Evolutionary conservation across 2,329 filamentous ascomycete species (phyloP).

Genomic region (Beauveria bassiana): DNA sequence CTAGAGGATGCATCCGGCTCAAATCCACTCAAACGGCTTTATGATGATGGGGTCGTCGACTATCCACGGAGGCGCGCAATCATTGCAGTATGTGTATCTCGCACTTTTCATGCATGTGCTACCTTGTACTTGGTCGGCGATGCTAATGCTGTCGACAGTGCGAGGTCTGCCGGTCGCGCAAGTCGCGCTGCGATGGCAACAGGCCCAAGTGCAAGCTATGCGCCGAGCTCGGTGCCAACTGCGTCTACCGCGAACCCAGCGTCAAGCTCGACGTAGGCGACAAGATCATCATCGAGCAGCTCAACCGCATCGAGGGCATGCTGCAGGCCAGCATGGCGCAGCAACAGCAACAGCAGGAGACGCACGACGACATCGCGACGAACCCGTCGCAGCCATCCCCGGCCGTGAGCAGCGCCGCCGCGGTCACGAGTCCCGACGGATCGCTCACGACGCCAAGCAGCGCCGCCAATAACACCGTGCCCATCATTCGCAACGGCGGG

Average conservation of each 20-base stretch:
- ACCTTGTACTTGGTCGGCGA: neutral
- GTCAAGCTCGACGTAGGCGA: conserved; percentile 83
- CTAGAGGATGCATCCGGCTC: conserved; percentile 22
- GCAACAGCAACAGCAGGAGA: conserved; percentile 28
- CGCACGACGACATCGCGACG: conserved; percentile 35
- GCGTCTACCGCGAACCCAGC: conserved; percentile 75
- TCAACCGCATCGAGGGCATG: conserved; percentile 69
- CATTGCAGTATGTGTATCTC: conserved; percentile 49
- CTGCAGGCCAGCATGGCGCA: conserved; percentile 60
- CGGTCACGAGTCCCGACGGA: conserved; percentile 48
- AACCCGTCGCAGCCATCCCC: conserved; percentile 48
- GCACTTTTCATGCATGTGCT: neutral
- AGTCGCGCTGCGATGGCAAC: conserved; percentile 70
- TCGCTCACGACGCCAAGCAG: conserved; percentile 15
- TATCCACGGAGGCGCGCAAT: conserved; percentile 58
- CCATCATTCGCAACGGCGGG: conserved; percentile 53
- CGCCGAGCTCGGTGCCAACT: conserved; percentile 73
- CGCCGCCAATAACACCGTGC: conserved; percentile 32
- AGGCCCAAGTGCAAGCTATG: conserved; percentile 81
- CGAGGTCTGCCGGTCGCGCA: conserved; percentile 72
- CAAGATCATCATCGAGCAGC: conserved; percentile 73
- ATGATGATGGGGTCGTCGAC: conserved; percentile 53
- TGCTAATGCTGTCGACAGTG: conserved; percentile 43
- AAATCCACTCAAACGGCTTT: conserved; percentile 54
- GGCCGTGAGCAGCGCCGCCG: conserved; percentile 55